Percentiles rank a stretch among this genome's conserved stretches.
phyloP scores from a whole-genome alignment of 495 filamentous ascomycete genomes.

The Tuber indicum region DNA sequence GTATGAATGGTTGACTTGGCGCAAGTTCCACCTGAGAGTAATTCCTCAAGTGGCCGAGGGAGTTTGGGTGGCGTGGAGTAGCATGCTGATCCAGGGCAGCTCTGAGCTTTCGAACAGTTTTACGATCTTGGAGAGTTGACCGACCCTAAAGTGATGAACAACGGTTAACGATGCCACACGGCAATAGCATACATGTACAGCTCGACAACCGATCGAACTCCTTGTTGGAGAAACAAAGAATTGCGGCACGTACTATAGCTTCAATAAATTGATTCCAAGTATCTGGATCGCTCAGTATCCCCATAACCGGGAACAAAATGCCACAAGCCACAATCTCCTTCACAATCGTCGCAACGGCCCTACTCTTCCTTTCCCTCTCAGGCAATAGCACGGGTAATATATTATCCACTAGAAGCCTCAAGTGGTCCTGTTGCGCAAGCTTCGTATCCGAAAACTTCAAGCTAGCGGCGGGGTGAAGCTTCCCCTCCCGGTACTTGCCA shows the following conservation, averaged over 20 bases:
- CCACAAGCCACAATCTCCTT: slow-evolving; percentile 78
- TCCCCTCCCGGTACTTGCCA: slow-evolving; percentile 81
- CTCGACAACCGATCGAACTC: not conserved
- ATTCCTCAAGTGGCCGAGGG: slow-evolving; percentile 6
- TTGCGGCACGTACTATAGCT: slow-evolving; percentile 53
- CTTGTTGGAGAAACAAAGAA: not conserved
- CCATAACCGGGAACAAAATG: slow-evolving; percentile 63
- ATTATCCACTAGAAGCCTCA: slow-evolving; percentile 62
- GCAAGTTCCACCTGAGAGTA: slow-evolving; percentile 10
- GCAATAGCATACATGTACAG: not conserved
- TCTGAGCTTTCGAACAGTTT: slow-evolving; percentile 86
- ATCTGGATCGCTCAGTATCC: slow-evolving; percentile 77
- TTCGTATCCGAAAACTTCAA: slow-evolving; percentile 75
- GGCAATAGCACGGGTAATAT: slow-evolving; percentile 74
- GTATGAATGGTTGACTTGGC: slow-evolving; percentile 30
- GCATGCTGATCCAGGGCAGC: slow-evolving; percentile 94
- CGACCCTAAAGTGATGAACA: slow-evolving; percentile 51
- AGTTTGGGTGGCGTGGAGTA: slow-evolving; percentile 50
- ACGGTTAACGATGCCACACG: not conserved
- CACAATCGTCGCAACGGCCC: slow-evolving; percentile 69
- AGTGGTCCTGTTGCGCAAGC: slow-evolving; percentile 74
- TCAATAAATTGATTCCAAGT: slow-evolving; percentile 96
- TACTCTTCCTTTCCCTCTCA: slow-evolving; percentile 63
- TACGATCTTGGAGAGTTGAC: slow-evolving; percentile 86
- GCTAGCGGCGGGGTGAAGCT: slow-evolving; percentile 81